phyloP scores from a whole-genome alignment of 2,329 filamentous ascomycete species.

The Ophiostoma triangulosporum region DNA sequence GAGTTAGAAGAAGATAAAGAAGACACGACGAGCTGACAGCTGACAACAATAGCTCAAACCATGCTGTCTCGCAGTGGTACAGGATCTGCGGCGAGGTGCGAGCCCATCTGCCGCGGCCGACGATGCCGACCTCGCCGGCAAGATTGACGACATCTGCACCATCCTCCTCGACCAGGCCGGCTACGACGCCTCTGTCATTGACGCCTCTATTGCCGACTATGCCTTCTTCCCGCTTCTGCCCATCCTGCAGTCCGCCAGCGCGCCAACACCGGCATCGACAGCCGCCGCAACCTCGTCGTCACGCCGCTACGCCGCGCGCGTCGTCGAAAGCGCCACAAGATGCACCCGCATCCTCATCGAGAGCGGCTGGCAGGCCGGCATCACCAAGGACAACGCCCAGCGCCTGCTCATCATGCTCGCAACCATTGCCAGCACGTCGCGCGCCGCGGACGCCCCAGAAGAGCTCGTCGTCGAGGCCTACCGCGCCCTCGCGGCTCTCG shows the following conservation, averaged over 20 bases:
- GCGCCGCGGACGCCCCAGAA: slow-evolving; percentile 42
- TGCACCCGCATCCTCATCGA: slow-evolving; percentile 61
- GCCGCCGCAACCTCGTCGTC: background rate
- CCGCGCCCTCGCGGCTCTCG: slow-evolving; percentile 52
- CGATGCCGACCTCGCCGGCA: slow-evolving; percentile 29
- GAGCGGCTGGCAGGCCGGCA: slow-evolving; percentile 63
- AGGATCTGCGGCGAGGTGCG: slow-evolving; percentile 27
- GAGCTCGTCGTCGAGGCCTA: slow-evolving; percentile 65
- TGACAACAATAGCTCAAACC: slow-evolving; percentile 42
- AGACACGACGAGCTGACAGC: no score
- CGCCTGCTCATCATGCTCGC: background rate
- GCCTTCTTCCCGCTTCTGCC: slow-evolving; percentile 86
- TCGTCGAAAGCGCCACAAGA: slow-evolving; percentile 63
- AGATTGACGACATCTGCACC: slow-evolving; percentile 30
- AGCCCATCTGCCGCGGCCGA: background rate
- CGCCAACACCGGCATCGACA: background rate
- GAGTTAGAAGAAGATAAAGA: no score
- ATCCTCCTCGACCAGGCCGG: slow-evolving; percentile 32
- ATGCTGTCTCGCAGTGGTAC: slow-evolving; percentile 45
- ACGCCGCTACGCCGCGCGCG: slow-evolving; percentile 34
- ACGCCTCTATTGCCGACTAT: slow-evolving; percentile 82
- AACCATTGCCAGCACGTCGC: slow-evolving; percentile 22
- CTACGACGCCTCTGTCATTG: slow-evolving; percentile 39
- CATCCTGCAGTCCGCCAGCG: slow-evolving; percentile 53
- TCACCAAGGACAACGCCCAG: slow-evolving; percentile 30